A percentile compares a stretch with the other conserved stretches of the same genome.
These are phyloP conservation scores for Akanthomyces muscarius DNA, from an alignment of 2,329 filamentous ascomycete species.

Conservation along the genomic window DNA sequence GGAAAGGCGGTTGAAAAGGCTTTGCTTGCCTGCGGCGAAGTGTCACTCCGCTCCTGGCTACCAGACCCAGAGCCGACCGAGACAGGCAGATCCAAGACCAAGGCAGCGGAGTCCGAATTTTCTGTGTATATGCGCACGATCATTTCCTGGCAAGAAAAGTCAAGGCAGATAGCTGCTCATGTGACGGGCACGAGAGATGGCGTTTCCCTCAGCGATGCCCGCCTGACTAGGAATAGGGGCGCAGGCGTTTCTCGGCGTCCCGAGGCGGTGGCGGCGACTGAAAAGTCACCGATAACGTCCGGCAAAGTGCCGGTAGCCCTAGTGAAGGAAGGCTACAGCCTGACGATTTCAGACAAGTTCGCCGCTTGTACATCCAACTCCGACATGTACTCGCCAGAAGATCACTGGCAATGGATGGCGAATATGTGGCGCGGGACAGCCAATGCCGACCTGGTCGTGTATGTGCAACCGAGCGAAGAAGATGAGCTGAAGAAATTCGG, in stretches of 20 bases:
- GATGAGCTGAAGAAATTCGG: slow-evolving; percentile 36
- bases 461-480: slow-evolving; percentile 45
- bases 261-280: slow-evolving; percentile 16
- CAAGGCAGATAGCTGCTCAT: slow-evolving; percentile 61
- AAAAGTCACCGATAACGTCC: neutral
- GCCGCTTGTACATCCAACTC: slow-evolving; percentile 69
- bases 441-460: slow-evolving; percentile 75
- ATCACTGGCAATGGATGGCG: slow-evolving; percentile 98
- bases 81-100: slow-evolving; percentile 21
- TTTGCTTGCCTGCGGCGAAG: slow-evolving; percentile 44
- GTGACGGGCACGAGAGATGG: slow-evolving; percentile 33
- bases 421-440: slow-evolving; percentile 86
- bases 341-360: slow-evolving; percentile 72
- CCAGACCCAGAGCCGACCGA: slow-evolving; percentile 27
- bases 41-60: slow-evolving; percentile 42
- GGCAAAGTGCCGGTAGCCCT: slow-evolving; percentile 64
- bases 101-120: slow-evolving; percentile 39
- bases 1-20: slow-evolving; percentile 63
- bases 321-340: slow-evolving; percentile 72
- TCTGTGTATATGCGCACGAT: slow-evolving; percentile 64
- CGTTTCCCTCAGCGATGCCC: slow-evolving; percentile 4
- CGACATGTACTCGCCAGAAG: slow-evolving; percentile 74
- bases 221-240: slow-evolving; percentile 14
- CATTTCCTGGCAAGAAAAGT: slow-evolving; percentile 70
- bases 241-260: slow-evolving; percentile 16